phyloP scores from a whole-genome alignment of 1,139 yeast genomes.

The Petasospora fabianii region DNA sequence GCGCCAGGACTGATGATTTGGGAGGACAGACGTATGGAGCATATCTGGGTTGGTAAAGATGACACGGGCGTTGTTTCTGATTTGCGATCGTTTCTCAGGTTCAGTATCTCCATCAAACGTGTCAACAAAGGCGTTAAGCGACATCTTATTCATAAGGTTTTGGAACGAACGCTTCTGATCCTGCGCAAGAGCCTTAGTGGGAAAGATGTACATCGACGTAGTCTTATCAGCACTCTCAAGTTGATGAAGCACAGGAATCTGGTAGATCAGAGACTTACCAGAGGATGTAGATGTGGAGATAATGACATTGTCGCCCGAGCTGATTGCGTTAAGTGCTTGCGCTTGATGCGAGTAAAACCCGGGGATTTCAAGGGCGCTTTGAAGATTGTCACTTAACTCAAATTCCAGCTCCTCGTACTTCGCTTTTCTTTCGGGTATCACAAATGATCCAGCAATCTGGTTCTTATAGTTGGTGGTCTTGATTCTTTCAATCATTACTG shows the following conservation, averaged over 20 bases:
- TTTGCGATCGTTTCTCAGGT: conserved; percentile 42
- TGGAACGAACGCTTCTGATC: conserved; percentile 83
- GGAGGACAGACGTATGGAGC: conserved; percentile 79
- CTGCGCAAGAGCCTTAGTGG: conserved; percentile 96
- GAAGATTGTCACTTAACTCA: conserved; percentile 43
- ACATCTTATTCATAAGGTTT: conserved; percentile 49
- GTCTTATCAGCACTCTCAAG: conserved; percentile 47
- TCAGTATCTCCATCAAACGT: conserved; percentile 96
- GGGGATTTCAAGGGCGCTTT: conserved; percentile 43
- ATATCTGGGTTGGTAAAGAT: conserved; percentile 95
- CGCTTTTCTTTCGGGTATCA: conserved; percentile 44
- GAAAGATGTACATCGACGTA: conserved; percentile 85
- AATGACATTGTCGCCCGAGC: conserved; percentile 60
- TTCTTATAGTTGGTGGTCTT: conserved; percentile 50
- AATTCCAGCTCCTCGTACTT: conserved; percentile 38
- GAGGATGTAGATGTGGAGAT: conserved; percentile 93
- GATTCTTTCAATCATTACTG: conserved; percentile 45
- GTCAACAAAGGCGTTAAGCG: conserved; percentile 46
- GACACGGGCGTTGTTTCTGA: conserved; percentile 65
- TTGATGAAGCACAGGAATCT: conserved; percentile 67
- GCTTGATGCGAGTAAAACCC: conserved; percentile 79
- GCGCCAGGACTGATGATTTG: conserved; percentile 71
- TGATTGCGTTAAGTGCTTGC: conserved; percentile 60
- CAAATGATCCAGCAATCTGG: conserved; percentile 52
- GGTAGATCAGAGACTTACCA: conserved; percentile 90